These are phyloP conservation scores for Carex scoparia DNA, from an alignment of 176 grass and related monocot genomes.

Conservation along the genomic window DNA sequence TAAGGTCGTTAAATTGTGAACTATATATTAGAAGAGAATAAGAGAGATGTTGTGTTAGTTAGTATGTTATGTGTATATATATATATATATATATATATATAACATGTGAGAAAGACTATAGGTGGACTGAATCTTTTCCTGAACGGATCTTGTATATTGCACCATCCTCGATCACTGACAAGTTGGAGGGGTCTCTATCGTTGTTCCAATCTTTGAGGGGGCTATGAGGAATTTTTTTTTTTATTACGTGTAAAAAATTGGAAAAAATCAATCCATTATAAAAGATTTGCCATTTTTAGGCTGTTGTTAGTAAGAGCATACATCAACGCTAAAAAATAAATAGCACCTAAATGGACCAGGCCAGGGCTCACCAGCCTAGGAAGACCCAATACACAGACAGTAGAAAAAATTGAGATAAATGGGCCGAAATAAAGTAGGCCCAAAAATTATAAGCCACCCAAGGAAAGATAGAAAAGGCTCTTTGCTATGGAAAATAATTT, in stretches of 20 bases:
- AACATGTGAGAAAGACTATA: neutral
- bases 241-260: neutral
- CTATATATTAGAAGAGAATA: no score
- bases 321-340: neutral
- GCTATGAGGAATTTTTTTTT: neutral
- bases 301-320: no score
- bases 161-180: neutral
- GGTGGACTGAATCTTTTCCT: neutral
- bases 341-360: neutral
- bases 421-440: neutral
- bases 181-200: neutral
- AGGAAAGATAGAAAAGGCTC: no score
- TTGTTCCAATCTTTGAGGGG: slow-evolving; percentile 13
- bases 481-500: no score
- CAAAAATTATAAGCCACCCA: neutral
- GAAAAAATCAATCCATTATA: no score
- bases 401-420: neutral
- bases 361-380: neutral
- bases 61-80: neutral
- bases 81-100: neutral
- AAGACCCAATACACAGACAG: neutral
- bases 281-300: no score
- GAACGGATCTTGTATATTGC: neutral
- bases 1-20: no score
- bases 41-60: neutral